These are phyloP conservation scores for Oropetium thomaeum DNA, from an alignment of 176 grass and related monocot species.

Conservation along the genomic window DNA sequence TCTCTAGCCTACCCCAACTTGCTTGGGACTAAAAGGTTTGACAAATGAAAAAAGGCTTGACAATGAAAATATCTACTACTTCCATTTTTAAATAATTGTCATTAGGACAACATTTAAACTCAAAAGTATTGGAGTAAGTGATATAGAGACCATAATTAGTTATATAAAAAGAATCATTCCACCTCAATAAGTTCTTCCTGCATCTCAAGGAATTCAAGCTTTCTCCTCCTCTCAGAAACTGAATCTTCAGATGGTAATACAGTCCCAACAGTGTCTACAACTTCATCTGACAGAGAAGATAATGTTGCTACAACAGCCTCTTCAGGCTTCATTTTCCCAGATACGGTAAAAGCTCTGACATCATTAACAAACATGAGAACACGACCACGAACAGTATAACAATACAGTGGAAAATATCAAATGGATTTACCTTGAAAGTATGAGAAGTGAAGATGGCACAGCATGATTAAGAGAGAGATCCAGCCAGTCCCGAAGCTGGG, in stretches of 20 bases:
- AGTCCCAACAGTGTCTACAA: constrained; percentile 96
- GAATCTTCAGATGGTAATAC: constrained; percentile 96
- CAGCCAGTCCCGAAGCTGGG: constrained; percentile 92
- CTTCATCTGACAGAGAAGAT: constrained; percentile 99
- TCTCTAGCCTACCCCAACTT: no score
- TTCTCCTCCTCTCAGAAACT: constrained; percentile 91
- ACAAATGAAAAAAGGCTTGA: not conserved
- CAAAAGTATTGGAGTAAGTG: no score
- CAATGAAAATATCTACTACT: no score
- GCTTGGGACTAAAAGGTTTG: no score
- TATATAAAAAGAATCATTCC: not conserved
- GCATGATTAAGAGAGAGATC: constrained; percentile 94
- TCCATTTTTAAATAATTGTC: no score
- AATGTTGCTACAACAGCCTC: constrained; percentile 97
- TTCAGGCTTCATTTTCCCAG: constrained; percentile 97
- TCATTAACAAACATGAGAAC: constrained; percentile 28
- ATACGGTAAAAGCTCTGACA: constrained; percentile 89
- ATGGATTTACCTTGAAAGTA: constrained; percentile 82
- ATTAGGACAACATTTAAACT: no score
- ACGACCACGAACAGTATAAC: constrained; percentile 20
- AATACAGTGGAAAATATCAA: constrained; percentile 7
- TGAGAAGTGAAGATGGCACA: constrained; percentile 93
- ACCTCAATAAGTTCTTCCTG: constrained; percentile 99
- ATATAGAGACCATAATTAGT: not conserved
- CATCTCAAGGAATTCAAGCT: constrained; percentile 97